A percentile compares a stretch with the other conserved stretches of the same genome.
Conservation (phyloP, 352 stramenopile genomes). For the Globisporangium splendens region DNA sequence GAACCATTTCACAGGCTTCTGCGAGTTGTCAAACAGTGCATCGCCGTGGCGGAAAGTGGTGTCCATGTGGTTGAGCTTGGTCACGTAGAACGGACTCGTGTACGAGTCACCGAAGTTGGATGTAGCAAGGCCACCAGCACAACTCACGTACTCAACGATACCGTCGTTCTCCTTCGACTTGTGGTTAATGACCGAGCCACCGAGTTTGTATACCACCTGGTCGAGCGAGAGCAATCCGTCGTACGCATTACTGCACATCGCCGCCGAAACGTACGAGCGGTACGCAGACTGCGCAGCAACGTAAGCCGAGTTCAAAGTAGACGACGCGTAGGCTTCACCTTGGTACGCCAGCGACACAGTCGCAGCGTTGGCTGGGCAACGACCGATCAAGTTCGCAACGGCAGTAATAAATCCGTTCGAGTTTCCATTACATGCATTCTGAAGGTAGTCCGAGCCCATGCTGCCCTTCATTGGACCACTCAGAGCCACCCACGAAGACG, state of each 20-base stretch:
- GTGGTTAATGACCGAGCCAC: conserved; percentile 15
- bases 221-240: conserved; percentile 36
- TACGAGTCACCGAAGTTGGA: conserved; percentile 39
- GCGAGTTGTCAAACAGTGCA: conserved; percentile 33
- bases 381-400: too few relatives aligned
- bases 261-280: too few relatives aligned
- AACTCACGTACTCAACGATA: conserved; percentile 58
- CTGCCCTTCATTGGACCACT: too few relatives aligned
- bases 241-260: conserved; percentile 31
- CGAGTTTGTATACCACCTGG: conserved; percentile 19
- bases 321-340: too few relatives aligned
- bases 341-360: too few relatives aligned
- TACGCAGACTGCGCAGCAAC: too few relatives aligned
- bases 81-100: conserved; percentile 45
- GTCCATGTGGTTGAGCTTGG: conserved; percentile 63
- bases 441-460: too few relatives aligned
- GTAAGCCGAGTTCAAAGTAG: too few relatives aligned
- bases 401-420: too few relatives aligned
- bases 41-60: conserved; percentile 60
- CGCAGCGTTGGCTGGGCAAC: too few relatives aligned
- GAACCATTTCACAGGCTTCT: conserved; percentile 73
- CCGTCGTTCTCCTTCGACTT: conserved; percentile 20
- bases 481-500: too few relatives aligned
- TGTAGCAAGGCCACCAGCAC: conserved; percentile 27
- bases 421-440: too few relatives aligned